phyloP scores from a whole-genome alignment of 2,329 filamentous ascomycete species.

The Aspergillus melleus region DNA sequence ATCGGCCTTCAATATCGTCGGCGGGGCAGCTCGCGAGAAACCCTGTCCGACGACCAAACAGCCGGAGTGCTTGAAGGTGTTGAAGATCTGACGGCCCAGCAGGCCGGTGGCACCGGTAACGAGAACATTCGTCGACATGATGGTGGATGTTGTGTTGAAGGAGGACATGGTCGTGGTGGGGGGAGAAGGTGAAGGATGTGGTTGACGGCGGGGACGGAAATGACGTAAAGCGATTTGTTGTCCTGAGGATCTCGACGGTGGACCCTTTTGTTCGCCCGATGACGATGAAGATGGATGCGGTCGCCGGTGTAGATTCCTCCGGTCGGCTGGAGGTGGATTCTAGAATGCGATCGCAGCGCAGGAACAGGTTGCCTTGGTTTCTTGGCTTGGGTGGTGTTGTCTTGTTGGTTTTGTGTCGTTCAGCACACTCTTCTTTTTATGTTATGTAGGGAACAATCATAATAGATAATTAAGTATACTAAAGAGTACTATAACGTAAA shows the following conservation, averaged over 20 bases:
- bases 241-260: background rate
- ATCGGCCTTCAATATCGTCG: conserved; percentile 62
- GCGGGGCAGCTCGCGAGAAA: conserved; percentile 70
- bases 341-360: too few relatives aligned
- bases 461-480: too few relatives aligned
- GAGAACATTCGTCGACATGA: conserved; percentile 59
- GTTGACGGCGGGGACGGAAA: background rate
- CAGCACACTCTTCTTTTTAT: too few relatives aligned
- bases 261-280: background rate
- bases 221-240: background rate
- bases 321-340: too few relatives aligned
- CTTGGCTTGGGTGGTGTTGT: too few relatives aligned
- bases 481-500: too few relatives aligned
- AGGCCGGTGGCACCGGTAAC: conserved; percentile 84
- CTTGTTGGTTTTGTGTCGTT: too few relatives aligned
- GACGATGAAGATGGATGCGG: background rate
- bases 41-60: conserved; percentile 76
- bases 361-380: too few relatives aligned
- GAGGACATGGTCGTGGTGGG: conserved; percentile 5
- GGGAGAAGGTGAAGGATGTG: background rate
- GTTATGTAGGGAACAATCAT: too few relatives aligned
- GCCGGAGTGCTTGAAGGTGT: conserved; percentile 64
- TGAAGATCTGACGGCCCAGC: conserved; percentile 75
- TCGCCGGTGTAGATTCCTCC: background rate
- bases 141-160: conserved; percentile 2